Evolutionary conservation across 73 alveolate species (phyloP).

Genomic region (Paramecium bursaria): DNA sequence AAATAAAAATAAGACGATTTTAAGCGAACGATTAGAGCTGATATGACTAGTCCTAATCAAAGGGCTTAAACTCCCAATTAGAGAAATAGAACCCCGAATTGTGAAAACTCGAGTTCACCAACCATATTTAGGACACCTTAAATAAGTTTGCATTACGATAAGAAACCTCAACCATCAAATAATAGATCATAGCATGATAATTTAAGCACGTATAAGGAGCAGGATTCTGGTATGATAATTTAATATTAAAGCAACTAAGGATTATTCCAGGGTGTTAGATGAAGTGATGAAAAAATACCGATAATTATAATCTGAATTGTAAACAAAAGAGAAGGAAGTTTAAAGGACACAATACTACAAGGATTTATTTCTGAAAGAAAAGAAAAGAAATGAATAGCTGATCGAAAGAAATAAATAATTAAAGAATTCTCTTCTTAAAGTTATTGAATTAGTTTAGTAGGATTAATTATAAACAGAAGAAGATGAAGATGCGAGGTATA

Average conservation of each 20-base stretch:
- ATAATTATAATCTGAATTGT: conserved; percentile 11
- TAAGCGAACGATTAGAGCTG: not conserved
- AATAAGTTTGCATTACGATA: conserved; percentile 45
- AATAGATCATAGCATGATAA: conserved; percentile 28
- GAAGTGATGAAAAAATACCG: conserved; percentile 56
- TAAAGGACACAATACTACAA: conserved; percentile 35
- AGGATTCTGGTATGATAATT: not conserved
- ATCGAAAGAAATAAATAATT: conserved; percentile 8
- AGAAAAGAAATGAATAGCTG: conserved; percentile 45
- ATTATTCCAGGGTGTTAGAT: conserved; percentile 31
- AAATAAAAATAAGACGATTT: conserved; percentile 35
- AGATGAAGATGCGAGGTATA: conserved; percentile 19
- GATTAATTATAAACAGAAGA: conserved; percentile 43
- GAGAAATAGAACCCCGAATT: conserved; percentile 11
- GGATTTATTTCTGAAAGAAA: conserved; percentile 41
- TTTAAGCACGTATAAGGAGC: not conserved
- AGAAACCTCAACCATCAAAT: conserved; percentile 14
- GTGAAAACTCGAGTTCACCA: conserved; percentile 61
- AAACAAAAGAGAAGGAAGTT: conserved; percentile 29
- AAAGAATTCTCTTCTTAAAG: not conserved
- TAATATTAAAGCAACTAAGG: conserved; percentile 34
- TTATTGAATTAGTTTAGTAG: conserved; percentile 33
- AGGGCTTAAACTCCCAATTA: conserved; percentile 51
- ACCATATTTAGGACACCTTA: conserved; percentile 53
- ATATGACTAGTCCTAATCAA: conserved; percentile 44